Conservation (phyloP, 495 filamentous ascomycete species). For the Daldinia bambusicola region DNA sequence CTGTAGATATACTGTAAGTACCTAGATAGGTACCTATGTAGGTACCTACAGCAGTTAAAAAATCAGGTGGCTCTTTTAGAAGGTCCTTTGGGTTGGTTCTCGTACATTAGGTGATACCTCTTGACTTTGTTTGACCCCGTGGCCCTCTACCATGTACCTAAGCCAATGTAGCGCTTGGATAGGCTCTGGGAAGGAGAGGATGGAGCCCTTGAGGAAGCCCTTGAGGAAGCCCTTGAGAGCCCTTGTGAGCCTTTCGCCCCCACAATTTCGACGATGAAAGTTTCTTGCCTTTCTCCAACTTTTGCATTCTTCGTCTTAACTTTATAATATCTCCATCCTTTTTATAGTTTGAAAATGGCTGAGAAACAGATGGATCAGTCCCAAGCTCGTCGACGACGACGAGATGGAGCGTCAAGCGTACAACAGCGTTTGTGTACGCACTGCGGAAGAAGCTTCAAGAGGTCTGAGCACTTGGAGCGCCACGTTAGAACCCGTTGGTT, state of each 20-base stretch:
- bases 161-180: not conserved
- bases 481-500: slow-evolving; percentile 65
- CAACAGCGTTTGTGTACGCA: slow-evolving; percentile 49
- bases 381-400: slow-evolving; percentile 48
- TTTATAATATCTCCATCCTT: slow-evolving; percentile 26
- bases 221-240: slow-evolving; percentile 10
- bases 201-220: slow-evolving; percentile 17
- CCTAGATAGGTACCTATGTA: no score
- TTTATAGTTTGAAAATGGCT: slow-evolving; percentile 40
- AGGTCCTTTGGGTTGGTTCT: slow-evolving; percentile 4
- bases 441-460: slow-evolving; percentile 51
- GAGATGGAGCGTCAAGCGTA: slow-evolving; percentile 48
- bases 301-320: slow-evolving; percentile 37
- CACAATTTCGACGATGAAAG: slow-evolving; percentile 47
- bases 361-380: slow-evolving; percentile 51
- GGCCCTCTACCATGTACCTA: slow-evolving; percentile 17
- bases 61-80: slow-evolving; percentile 41
- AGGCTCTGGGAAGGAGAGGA: not conserved
- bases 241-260: slow-evolving; percentile 37
- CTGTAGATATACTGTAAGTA: slow-evolving; percentile 14
- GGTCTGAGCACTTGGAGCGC: slow-evolving; percentile 63
- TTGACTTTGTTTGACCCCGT: slow-evolving; percentile 30
- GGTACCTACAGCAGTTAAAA: slow-evolving; percentile 1
- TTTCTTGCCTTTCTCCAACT: slow-evolving; percentile 44
- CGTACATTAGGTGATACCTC: not conserved